Conservation (phyloP, 139 green algal species). For the Micractinium conductrix region DNA sequence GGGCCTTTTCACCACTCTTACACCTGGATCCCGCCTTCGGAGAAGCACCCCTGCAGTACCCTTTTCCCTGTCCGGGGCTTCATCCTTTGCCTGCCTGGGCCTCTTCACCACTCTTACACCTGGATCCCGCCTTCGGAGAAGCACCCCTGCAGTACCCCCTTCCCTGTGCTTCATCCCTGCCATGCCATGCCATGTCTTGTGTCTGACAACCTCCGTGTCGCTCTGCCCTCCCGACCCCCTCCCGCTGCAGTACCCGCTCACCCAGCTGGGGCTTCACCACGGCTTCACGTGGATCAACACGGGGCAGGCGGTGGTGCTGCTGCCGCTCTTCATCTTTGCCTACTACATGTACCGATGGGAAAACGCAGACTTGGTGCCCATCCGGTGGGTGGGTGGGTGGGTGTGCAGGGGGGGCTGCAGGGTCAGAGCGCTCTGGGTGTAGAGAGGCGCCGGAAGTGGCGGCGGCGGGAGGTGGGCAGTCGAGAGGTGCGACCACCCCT, state of each 20-base stretch:
- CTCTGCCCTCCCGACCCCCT: not conserved
- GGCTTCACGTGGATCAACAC: constrained; percentile 66
- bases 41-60: not conserved
- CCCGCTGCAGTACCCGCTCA: constrained; percentile 47
- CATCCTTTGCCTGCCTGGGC: too few species aligned
- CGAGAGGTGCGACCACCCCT: too few species aligned
- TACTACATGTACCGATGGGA: constrained; percentile 53
- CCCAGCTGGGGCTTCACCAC: constrained; percentile 49
- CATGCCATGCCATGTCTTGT: too few species aligned
- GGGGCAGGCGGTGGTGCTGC: constrained; percentile 40
- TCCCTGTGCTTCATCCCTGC: too few species aligned
- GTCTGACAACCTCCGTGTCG: too few species aligned
- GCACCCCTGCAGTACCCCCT: not conserved
- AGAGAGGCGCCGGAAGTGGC: too few species aligned
- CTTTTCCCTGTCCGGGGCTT: too few species aligned
- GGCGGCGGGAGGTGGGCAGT: too few species aligned
- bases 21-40: too few species aligned
- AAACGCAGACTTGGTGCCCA: constrained; percentile 60
- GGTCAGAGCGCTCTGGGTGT: not conserved
- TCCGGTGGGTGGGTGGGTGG: constrained; percentile 26
- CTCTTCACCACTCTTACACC: too few species aligned
- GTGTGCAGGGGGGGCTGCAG: not conserved
- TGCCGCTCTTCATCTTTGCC: constrained; percentile 41
- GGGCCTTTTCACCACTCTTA: too few species aligned
- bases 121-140: too few species aligned